These are phyloP conservation scores for Keithomyces neogunnii DNA, from an alignment of 2,329 filamentous ascomycete species.

Conservation along the genomic window DNA sequence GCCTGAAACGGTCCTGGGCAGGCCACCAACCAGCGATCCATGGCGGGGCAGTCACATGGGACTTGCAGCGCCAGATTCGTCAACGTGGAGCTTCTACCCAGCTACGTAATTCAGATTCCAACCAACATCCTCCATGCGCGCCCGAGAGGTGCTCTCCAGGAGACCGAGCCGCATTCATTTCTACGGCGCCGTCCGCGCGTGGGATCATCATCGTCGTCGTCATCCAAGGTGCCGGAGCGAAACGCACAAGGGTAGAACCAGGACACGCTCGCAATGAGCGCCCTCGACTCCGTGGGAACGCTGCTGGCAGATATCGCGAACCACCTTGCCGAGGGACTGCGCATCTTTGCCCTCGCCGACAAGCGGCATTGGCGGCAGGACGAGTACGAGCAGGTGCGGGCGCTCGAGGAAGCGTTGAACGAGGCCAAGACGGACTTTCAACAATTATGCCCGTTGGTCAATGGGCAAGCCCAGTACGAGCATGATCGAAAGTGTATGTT, in stretches of 20 bases:
- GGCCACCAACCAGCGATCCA: too few relatives aligned
- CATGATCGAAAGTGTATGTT: conserved; percentile 45
- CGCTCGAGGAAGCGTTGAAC: conserved; percentile 46
- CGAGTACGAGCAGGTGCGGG: conserved; percentile 50
- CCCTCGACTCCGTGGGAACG: conserved; percentile 46
- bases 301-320: conserved; percentile 51
- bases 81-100: neutral
- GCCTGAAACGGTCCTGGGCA: too few relatives aligned
- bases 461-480: conserved; percentile 49
- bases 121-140: conserved; percentile 1
- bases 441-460: conserved; percentile 44
- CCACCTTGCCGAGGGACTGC: conserved; percentile 42
- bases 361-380: conserved; percentile 50
- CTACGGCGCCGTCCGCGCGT: neutral
- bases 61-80: too few relatives aligned
- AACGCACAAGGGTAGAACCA: neutral
- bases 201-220: conserved; percentile 1
- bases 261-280: conserved; percentile 21
- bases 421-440: conserved; percentile 54
- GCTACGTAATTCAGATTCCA: neutral
- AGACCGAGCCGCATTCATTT: neutral
- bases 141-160: conserved; percentile 1
- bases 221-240: neutral
- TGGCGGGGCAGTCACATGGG: too few relatives aligned
- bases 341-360: conserved; percentile 47